Evolutionary conservation across 192 early-diverging fungal species (phyloP).

Genomic region (Coemansia sp.): DNA sequence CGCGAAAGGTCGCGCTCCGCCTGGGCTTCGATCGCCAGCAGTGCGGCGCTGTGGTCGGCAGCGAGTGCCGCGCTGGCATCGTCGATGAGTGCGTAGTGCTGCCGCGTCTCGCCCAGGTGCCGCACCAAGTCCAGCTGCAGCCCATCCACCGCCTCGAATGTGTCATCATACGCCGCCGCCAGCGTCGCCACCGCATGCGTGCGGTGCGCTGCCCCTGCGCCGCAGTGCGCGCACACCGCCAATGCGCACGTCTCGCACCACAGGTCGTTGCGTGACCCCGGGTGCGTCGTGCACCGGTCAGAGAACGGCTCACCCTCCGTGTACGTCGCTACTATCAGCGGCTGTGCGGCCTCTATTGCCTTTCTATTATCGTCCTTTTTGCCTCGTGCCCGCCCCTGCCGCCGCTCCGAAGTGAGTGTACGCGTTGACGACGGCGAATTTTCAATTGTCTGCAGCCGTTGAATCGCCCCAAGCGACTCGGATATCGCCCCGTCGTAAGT

Average conservation of each 20-base stretch:
- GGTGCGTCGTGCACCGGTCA: constrained; percentile 47
- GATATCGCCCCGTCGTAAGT: constrained; percentile 17
- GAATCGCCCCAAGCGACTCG: background rate
- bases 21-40: constrained; percentile 5
- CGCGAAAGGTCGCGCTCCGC: background rate
- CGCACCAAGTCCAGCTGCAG: constrained; percentile 33
- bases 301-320: background rate
- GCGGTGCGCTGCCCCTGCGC: constrained; percentile 5
- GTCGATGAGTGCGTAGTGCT: constrained; percentile 23
- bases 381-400: background rate
- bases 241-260: constrained; percentile 42
- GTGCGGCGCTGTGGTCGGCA: constrained; percentile 11
- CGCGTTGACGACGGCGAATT: background rate
- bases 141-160: constrained; percentile 40
- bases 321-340: background rate
- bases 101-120: constrained; percentile 29
- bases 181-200: constrained; percentile 26
- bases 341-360: background rate
- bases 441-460: background rate
- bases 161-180: constrained; percentile 46
- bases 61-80: background rate
- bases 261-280: constrained; percentile 35
- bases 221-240: constrained; percentile 38
- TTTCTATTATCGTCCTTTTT: background rate
- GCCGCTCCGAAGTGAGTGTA: background rate